Evolutionary conservation across 2,329 filamentous ascomycete genomes (phyloP).

Genomic region (Trichoderma sp.): DNA sequence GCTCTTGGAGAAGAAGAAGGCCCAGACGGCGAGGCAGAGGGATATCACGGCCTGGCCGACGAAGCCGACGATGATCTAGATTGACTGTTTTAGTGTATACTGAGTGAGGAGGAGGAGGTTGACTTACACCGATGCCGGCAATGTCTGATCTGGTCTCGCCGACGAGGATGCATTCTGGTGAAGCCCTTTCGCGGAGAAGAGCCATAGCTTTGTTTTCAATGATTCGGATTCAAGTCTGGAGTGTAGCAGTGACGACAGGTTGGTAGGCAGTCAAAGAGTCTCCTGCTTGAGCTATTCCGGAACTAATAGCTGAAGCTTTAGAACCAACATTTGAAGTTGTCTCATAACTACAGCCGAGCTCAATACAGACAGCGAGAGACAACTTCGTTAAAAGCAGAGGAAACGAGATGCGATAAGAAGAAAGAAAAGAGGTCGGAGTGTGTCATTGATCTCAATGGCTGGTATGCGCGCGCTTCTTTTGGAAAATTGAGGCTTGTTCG

Average conservation of each 20-base stretch:
- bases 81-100: neutral
- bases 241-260: neutral
- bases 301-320: neutral
- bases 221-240: neutral
- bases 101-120: neutral
- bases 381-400: too few species aligned
- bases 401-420: too few species aligned
- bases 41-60: conserved; percentile 35
- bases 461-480: neutral
- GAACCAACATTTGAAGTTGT: neutral
- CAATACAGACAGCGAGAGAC: neutral
- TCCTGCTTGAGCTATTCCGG: neutral
- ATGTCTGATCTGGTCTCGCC: conserved; percentile 39
- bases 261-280: neutral
- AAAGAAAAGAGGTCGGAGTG: neutral
- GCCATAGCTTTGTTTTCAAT: neutral
- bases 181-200: neutral
- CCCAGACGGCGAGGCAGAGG: conserved; percentile 38
- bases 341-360: neutral
- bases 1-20: conserved; percentile 40
- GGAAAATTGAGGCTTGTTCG: neutral
- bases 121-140: conserved; percentile 40
- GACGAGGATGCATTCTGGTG: conserved; percentile 33
- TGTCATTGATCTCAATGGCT: neutral
- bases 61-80: conserved; percentile 41